Conservation (phyloP, 1,139 yeast species). For the Groenewaldozyma sp. region DNA sequence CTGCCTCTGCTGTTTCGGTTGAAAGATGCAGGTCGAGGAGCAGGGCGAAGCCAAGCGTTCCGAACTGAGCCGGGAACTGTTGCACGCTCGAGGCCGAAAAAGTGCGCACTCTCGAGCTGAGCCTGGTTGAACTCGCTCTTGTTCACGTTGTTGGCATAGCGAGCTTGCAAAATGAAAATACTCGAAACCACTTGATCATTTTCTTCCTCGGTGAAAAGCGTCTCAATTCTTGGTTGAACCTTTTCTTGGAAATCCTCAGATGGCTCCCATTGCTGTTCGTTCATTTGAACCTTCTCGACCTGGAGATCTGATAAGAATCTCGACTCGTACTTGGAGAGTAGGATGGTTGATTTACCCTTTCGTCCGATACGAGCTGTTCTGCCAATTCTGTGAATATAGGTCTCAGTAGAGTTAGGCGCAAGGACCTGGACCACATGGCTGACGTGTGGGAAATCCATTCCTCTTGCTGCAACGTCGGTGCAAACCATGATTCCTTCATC, state of each 20-base stretch:
- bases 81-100: constrained; percentile 12
- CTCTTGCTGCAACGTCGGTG: constrained; percentile 94
- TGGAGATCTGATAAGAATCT: constrained; percentile 10
- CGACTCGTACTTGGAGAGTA: constrained; percentile 8
- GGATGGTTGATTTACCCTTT: constrained; percentile 42
- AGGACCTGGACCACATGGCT: constrained; percentile 74
- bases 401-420: constrained; percentile 62
- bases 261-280: constrained; percentile 11
- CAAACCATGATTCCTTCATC: constrained; percentile 57
- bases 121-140: not conserved
- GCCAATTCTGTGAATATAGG: constrained; percentile 88
- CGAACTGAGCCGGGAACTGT: constrained; percentile 10
- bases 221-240: constrained; percentile 7
- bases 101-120: not conserved
- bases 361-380: constrained; percentile 94
- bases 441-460: constrained; percentile 87
- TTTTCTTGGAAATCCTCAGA: constrained; percentile 9
- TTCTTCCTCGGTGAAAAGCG: constrained; percentile 11
- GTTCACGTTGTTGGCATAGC: not conserved
- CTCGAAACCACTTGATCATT: constrained; percentile 12
- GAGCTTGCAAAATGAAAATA: constrained; percentile 1
- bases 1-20: not conserved
- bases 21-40: not conserved
- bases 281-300: constrained; percentile 16
- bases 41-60: constrained; percentile 7